Conservation (phyloP, 2,329 filamentous ascomycete genomes). For the Talaromyces sp. region DNA sequence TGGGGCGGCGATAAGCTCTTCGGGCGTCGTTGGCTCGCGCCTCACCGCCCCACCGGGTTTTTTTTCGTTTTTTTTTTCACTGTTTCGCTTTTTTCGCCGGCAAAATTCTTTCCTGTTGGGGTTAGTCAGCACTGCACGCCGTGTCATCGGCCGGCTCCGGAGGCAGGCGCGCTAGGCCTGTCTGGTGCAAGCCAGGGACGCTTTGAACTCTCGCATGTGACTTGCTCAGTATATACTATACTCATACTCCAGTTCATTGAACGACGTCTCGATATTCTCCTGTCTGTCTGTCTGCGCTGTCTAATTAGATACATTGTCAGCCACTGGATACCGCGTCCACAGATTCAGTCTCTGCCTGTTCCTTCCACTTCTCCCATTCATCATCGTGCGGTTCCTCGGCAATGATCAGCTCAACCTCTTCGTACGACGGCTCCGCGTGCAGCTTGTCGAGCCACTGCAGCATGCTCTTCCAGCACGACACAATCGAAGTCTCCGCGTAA, state of each 20-base stretch:
- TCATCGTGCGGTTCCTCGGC: conserved; percentile 16
- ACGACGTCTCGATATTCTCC: not conserved
- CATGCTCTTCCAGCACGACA: conserved; percentile 49
- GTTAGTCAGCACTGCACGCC: not conserved
- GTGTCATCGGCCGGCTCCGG: conserved; percentile 10
- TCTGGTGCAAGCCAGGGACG: not conserved
- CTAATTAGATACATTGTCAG: not conserved
- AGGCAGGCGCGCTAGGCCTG: not conserved
- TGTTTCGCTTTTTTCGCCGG: not conserved
- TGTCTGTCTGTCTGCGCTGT: not conserved
- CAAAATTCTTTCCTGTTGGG: not conserved
- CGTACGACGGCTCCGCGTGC: conserved; percentile 39
- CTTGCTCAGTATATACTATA: no score
- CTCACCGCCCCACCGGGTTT: not conserved
- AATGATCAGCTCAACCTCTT: conserved; percentile 31
- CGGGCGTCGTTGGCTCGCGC: not conserved
- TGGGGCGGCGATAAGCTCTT: not conserved
- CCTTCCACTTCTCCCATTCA: conserved; percentile 10
- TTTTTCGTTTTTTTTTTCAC: not conserved
- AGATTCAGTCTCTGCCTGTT: conserved; percentile 1
- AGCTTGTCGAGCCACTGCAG: conserved; percentile 59
- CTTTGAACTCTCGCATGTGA: not conserved
- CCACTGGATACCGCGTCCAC: not conserved
- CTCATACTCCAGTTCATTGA: not conserved
- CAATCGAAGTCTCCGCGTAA: conserved; percentile 59